Base-by-base conservation (phyloP, 1,284 basidiomycete species). In the Ganoderma sp. region DNA sequence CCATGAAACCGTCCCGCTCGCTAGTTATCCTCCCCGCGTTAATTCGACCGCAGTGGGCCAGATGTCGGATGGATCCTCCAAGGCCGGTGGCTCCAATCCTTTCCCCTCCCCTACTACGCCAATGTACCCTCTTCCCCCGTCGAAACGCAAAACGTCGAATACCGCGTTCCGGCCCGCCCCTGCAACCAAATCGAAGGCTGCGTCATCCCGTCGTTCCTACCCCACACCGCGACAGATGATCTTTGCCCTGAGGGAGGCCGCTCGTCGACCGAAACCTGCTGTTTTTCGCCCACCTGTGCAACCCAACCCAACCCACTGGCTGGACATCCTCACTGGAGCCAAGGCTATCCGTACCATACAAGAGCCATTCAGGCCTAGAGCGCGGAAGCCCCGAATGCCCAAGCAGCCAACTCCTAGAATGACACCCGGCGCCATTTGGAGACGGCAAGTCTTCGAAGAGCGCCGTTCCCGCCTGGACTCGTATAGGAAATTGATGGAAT, bases 401-500 rank as follows among this genome's bases (percentile, higher is more conserved):
- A 59, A 59, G 37, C 58, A 14, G 22, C n/a, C 58, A 17, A n/a
- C 39, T 39, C 58, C 37, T 25, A 60, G 39, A 14, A 25, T 43
- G 37, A 60, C 12, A 12, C 58, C 58, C 41, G 42, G 41, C 42
- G 58, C 58, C 39, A 14, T 63, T 41, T 39, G 37, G 34, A 65
- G 61, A 3, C 67, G 52, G 42, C 65, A 48, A 54, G 64, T 62
- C 32, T 63, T 50, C 50, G 52, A 60, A n/a, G 69, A 68, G 39
- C 65, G 67, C 48, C 17, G 32, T 10, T 15, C 22, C 14, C 68
- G 71, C 28, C 42, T n/a, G 45, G 61, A 58, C 3, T 34, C 68
- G 37, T 72, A 72, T 60, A 64, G 68, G 34, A 65, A 75, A 52
- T 74, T 79, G 57, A 75, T 85, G 48, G 80, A 81, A 41, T 79